Evolutionary conservation across 208 protist species (phyloP).

Genomic region (Porcisia deanei): DNA sequence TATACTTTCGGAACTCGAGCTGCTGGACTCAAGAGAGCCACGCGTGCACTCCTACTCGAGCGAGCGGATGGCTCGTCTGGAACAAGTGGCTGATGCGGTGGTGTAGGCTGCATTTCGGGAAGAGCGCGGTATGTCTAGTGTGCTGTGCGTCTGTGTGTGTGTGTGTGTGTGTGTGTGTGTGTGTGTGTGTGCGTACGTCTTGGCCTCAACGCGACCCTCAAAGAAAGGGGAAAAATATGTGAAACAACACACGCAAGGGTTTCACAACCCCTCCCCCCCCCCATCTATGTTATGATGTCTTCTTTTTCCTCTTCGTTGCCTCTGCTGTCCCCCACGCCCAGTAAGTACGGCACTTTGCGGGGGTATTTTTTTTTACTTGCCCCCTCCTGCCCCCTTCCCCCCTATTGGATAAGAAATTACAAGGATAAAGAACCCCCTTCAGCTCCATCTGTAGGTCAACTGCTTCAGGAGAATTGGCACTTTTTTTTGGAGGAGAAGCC

Average conservation of each 20-base stretch:
- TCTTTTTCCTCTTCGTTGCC: background rate
- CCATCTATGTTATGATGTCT: constrained; percentile 6
- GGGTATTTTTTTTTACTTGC: background rate
- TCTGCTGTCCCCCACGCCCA: background rate
- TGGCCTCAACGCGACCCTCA: background rate
- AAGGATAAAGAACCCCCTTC: background rate
- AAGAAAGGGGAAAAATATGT: background rate
- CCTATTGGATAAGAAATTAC: background rate
- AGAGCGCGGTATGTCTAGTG: constrained; percentile 16
- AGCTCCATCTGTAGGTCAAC: background rate
- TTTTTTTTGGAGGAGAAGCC: background rate
- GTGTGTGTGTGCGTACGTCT: background rate
- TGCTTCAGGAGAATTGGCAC: constrained; percentile 1
- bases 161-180: background rate
- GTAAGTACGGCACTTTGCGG: background rate
- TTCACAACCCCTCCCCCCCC: background rate
- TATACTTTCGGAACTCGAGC: constrained; percentile 31
- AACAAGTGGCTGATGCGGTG: constrained; percentile 35
- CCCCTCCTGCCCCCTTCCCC: background rate
- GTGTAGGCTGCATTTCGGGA: constrained; percentile 37
- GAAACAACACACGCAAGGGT: background rate
- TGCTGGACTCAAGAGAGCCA: constrained; percentile 21
- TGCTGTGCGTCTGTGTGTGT: background rate
- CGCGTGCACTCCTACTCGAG: constrained; percentile 23
- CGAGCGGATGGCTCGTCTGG: constrained; percentile 18